phyloP scores from a whole-genome alignment of 2,329 filamentous ascomycete genomes.

The Torrubiella hemipterigena region DNA sequence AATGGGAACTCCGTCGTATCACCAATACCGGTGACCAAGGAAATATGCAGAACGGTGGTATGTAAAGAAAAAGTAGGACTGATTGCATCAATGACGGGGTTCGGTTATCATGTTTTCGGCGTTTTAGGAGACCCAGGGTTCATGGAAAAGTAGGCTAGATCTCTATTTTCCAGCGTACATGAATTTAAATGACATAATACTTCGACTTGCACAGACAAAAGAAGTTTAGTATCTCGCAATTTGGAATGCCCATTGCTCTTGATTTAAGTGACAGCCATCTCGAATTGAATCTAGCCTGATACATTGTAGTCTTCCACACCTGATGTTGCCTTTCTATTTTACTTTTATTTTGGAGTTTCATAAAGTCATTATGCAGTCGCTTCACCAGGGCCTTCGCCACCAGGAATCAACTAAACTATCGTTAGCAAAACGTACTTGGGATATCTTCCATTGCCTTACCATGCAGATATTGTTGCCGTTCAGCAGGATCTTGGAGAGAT shows the following conservation, averaged over 20 bases:
- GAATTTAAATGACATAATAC: too few relatives aligned
- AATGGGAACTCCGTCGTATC: slow-evolving; percentile 83
- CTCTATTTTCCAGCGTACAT: not conserved
- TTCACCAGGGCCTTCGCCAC: slow-evolving; percentile 56
- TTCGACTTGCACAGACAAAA: too few relatives aligned
- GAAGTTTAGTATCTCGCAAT: too few relatives aligned
- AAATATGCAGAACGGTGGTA: slow-evolving; percentile 25
- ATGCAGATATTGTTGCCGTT: slow-evolving; percentile 99
- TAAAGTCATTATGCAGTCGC: slow-evolving; percentile 12
- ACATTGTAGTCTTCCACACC: too few relatives aligned
- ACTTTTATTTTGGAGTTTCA: not conserved
- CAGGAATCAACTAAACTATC: slow-evolving; percentile 54
- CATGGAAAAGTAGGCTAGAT: not conserved
- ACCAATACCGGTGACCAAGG: slow-evolving; percentile 52
- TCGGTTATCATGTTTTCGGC: slow-evolving; percentile 12
- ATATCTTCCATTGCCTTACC: slow-evolving; percentile 40
- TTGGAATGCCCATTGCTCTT: too few relatives aligned
- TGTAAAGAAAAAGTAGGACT: slow-evolving; percentile 10
- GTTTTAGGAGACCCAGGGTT: slow-evolving; percentile 10
- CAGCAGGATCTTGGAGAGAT: slow-evolving; percentile 85
- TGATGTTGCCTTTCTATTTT: slow-evolving; percentile 1
- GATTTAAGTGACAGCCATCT: too few relatives aligned
- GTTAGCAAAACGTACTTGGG: slow-evolving; percentile 5
- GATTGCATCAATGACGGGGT: too few relatives aligned
- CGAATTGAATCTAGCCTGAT: too few relatives aligned